These are phyloP conservation scores for Exobasidium cylindrosporum DNA, from an alignment of 1,284 basidiomycete genomes.

Conservation along the genomic window DNA sequence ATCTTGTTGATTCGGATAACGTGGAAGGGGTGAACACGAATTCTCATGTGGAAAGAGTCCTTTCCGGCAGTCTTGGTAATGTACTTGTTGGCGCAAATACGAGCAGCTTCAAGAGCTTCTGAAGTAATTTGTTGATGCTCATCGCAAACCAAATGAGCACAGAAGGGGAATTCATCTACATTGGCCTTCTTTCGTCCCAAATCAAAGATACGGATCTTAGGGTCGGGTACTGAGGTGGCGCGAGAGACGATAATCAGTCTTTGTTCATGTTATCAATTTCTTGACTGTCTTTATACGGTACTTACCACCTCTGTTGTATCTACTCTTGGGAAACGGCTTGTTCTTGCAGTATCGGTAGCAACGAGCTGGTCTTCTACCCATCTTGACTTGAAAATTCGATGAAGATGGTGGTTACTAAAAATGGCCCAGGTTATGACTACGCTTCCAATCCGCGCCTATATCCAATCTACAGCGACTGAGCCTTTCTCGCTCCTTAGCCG, in stretches of 20 bases:
- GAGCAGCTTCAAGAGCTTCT: conserved; percentile 95
- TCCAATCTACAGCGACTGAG: too few species aligned
- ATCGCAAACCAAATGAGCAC: conserved; percentile 88
- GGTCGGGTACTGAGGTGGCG: conserved; percentile 44
- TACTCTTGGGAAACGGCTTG: conserved; percentile 55
- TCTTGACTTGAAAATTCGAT: too few species aligned
- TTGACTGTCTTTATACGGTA: neutral
- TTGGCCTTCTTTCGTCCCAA: conserved; percentile 90
- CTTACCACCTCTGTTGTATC: conserved; percentile 85
- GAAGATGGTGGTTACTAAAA: too few species aligned
- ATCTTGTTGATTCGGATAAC: conserved; percentile 99
- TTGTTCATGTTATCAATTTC: too few species aligned
- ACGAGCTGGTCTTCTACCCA: conserved; percentile 47
- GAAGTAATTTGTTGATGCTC: conserved; percentile 97
- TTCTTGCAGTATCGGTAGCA: conserved; percentile 56
- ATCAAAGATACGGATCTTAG: conserved; percentile 62
- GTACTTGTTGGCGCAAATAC: conserved; percentile 99
- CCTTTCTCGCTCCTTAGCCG: too few species aligned
- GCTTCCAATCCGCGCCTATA: too few species aligned
- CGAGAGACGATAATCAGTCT: too few species aligned
- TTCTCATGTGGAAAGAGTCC: conserved; percentile 97
- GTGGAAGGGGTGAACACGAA: conserved; percentile 97
- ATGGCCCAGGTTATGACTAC: too few species aligned
- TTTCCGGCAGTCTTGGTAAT: conserved; percentile 97
- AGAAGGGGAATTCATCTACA: conserved; percentile 81